phyloP scores from a whole-genome alignment of 1,284 basidiomycete genomes.

The Pisolithus thermaeus region DNA sequence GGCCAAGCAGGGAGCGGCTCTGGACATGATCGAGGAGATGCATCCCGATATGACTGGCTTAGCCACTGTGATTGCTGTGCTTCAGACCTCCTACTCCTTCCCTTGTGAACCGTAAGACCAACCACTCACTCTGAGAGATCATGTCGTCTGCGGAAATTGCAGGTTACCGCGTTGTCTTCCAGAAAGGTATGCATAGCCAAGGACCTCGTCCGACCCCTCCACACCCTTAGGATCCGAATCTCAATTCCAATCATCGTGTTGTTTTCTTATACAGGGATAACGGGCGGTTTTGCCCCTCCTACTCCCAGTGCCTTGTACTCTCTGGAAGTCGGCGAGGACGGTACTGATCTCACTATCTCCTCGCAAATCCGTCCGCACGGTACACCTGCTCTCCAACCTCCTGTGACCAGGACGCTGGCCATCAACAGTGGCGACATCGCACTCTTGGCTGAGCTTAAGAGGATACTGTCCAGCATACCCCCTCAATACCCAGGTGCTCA shows the following conservation, averaged over 20 bases:
- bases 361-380: constrained; percentile 45
- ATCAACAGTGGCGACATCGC: constrained; percentile 27
- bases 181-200: background rate
- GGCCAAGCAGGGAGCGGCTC: too few species aligned
- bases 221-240: too few species aligned
- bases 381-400: constrained; percentile 37
- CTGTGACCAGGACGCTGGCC: constrained; percentile 37
- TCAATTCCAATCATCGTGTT: background rate
- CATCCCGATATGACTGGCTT: background rate
- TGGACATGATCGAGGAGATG: too few species aligned
- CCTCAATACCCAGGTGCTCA: constrained; percentile 53
- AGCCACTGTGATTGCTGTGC: background rate
- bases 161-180: background rate
- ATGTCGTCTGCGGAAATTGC: background rate
- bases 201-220: too few species aligned
- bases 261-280: constrained; percentile 46
- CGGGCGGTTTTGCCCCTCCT: constrained; percentile 68
- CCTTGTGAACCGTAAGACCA: background rate
- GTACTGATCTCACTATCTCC: constrained; percentile 39
- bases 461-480: constrained; percentile 52
- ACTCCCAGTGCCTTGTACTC: constrained; percentile 51
- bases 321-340: constrained; percentile 36
- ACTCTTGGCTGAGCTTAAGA: constrained; percentile 50
- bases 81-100: too few species aligned
- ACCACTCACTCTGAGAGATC: background rate